Base-by-base conservation (phyloP, 73 alveolate genomes). In the Paramecium pentaurelia region DNA sequence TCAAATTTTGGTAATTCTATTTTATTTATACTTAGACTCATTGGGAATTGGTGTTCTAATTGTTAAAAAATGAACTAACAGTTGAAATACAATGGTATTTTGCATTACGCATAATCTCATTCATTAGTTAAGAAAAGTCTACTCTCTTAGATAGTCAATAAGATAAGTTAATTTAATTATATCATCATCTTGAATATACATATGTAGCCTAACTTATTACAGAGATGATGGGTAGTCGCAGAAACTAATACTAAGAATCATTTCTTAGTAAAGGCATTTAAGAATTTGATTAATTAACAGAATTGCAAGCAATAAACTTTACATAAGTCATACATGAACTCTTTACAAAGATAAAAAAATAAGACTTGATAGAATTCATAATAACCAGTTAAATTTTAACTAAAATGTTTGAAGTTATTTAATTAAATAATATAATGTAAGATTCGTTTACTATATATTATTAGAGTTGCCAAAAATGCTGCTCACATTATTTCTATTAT, bases 381-480 rank as follows among this genome's bases (percentile, higher is more conserved):
- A 73, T 38, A 12, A 73, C 34, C 58, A 40, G 87, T 37, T 36
- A 32, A n/a, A 40, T 73, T 37, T 40, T 73, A 10, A 73, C 37
- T 22, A 37, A 73, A 40, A 36, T 73, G 60, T 73, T 73, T 73
- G 37, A 73, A 36, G 47, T 73, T 37, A 32, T 73, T 73, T 40
- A 40, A 73, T 73, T 6, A 73, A 36, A 8, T 73, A 37, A 25
- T 8, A 36, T n/a, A 5, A 36, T 22, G 37, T 38, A 73, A 73
- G 18, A 38, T 73, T 12, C 28, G 11, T 28, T 32, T 64, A 64
- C 47, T 32, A 38, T 34, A 38, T 16, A 9, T 4, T 20, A 34
- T 18, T 38, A 75, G 88, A 75, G 60, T 75, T 16, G 64, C 58
- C 16, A 80, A 80, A 36, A 80, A 80, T 80, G 91, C 91, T 80